Evolutionary conservation across 2,329 filamentous ascomycete species (phyloP).

Genomic region (Phoma sp.): DNA sequence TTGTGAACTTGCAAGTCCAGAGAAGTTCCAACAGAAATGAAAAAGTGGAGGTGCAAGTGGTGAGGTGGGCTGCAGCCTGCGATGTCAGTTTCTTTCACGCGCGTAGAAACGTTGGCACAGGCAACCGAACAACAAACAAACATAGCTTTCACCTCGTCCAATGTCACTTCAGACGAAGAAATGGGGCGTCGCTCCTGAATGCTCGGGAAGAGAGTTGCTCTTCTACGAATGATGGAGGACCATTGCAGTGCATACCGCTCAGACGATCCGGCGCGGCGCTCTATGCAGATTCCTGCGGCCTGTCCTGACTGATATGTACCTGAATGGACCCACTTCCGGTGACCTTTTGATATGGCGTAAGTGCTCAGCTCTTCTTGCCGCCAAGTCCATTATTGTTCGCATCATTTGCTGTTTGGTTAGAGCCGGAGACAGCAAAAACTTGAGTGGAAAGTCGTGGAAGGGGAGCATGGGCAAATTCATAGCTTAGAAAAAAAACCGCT

Average conservation of each 20-base stretch:
- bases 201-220: no score
- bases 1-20: not conserved
- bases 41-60: not conserved
- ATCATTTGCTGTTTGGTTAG: not conserved
- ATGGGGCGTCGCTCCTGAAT: not conserved
- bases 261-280: no score
- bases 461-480: constrained; percentile 30
- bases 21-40: not conserved
- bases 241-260: no score
- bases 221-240: not conserved
- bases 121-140: constrained; percentile 32
- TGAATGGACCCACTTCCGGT: no score
- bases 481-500: constrained; percentile 46
- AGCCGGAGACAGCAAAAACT: not conserved
- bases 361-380: no score
- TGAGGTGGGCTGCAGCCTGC: constrained; percentile 7
- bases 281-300: no score
- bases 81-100: constrained; percentile 1
- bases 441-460: constrained; percentile 18
- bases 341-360: no score
- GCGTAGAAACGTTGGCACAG: constrained; percentile 12
- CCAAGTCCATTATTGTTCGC: no score
- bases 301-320: no score
- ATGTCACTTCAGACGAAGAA: not conserved
- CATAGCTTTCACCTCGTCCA: constrained; percentile 17